Evolutionary conservation across 1,139 yeast genomes (phyloP), one percentile per base, ranked within the genome.

Genomic region (Lodderomyces beijingensis): DNA sequence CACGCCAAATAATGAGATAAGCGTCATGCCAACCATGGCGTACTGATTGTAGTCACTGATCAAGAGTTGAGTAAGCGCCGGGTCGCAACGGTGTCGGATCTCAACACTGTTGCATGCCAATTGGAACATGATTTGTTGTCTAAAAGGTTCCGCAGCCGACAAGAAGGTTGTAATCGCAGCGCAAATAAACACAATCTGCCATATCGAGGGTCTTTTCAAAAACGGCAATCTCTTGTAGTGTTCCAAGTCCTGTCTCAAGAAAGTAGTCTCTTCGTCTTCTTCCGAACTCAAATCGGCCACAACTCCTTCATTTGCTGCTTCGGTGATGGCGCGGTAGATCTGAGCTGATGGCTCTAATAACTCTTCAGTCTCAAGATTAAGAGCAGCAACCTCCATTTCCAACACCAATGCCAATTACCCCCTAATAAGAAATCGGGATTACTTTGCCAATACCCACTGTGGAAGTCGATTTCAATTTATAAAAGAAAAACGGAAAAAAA

Each of bases 1-100:
- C 45, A 65, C 53, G 2, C 68, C 63, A 2, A 67, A 32, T 25
- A 68, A 50, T 25, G 62, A 51, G 13, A 59, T 39, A 4, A 55
- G 34, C 7, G 57, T 56, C 10, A 42, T 32, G 9, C 51, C 43
- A 9, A 59, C 39, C 9, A 43, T 45, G 18, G 40, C 40, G 19
- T 45, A 51, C 43, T 61, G 51, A 28, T 50, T 51, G 35, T 54
- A 57, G 36, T 60, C 55, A 22, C 65, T 56, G 25, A 62, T 44
- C 30, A 62, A 37, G 4, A 61, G 42, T 43, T 65, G 71, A 3
- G 64, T 55, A 17, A 49, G 49, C 2, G 48, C 44, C 1, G 69
- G 65, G 33, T 58, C 58, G 41, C 72, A 65, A 16, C 35, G 36
- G 1, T 42, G 35, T 9, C 40, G 32, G 3, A 37, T 33, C 35